Conservation (phyloP, 345 rosid genomes). For the Draba incana region DNA sequence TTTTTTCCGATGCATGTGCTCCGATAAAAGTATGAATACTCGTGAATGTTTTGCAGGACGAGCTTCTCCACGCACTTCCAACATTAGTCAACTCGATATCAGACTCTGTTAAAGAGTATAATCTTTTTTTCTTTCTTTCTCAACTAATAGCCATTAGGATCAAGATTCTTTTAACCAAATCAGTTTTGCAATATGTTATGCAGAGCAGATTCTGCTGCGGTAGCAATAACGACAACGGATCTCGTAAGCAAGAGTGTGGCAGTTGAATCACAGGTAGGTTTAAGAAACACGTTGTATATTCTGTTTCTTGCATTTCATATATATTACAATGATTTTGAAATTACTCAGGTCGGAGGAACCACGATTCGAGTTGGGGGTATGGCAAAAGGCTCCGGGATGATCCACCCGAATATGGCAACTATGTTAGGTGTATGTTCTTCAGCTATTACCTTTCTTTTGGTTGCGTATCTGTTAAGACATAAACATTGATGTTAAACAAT, state of each 20-base stretch:
- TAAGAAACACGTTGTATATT: constrained; percentile 1
- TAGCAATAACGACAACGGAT: constrained; percentile 96
- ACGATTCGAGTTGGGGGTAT: constrained; percentile 82
- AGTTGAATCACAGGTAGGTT: constrained; percentile 62
- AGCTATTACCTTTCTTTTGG: constrained; percentile 10
- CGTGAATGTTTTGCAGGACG: constrained; percentile 55
- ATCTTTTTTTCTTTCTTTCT: constrained; percentile 17
- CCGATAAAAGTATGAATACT: not conserved
- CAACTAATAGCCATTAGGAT: not conserved
- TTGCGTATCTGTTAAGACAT: not conserved
- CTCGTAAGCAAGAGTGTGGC: constrained; percentile 98
- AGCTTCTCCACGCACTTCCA: constrained; percentile 82
- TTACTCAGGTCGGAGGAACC: constrained; percentile 73
- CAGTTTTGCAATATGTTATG: constrained; percentile 33
- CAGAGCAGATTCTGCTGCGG: constrained; percentile 97
- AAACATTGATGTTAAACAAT: constrained; percentile 1
- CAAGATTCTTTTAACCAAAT: constrained; percentile 20
- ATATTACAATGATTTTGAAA: not conserved
- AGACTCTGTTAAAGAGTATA: constrained; percentile 66
- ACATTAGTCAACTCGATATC: constrained; percentile 61
- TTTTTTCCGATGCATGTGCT: not conserved
- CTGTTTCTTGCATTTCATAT: constrained; percentile 8
- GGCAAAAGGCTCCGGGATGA: constrained; percentile 99
- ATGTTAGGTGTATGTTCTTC: constrained; percentile 81
- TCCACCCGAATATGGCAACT: constrained; percentile 98